Conservation (phyloP, 2,329 filamentous ascomycete species). For the Alternaria incomplexa region DNA sequence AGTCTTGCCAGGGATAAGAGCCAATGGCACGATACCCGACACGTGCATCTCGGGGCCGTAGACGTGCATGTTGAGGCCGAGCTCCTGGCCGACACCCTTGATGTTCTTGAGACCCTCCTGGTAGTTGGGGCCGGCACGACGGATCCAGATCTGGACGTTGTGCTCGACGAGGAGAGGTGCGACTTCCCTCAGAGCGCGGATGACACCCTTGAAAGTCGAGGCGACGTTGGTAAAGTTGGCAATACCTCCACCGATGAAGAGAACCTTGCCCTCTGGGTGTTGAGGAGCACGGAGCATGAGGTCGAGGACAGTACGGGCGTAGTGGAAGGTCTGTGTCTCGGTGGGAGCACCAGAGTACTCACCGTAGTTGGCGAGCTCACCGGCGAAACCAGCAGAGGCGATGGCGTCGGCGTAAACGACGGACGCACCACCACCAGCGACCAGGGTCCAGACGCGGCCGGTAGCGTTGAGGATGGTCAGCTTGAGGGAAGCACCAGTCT, state of each 20-base stretch:
- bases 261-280: slow-evolving; percentile 90
- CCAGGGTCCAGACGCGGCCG: slow-evolving; percentile 96
- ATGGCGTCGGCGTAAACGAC: slow-evolving; percentile 99
- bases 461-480: slow-evolving; percentile 91
- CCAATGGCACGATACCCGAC: slow-evolving; percentile 93
- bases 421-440: slow-evolving; percentile 98
- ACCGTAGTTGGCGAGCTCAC: slow-evolving; percentile 98
- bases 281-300: slow-evolving; percentile 92
- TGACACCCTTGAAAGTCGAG: slow-evolving; percentile 99
- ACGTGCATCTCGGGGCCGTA: slow-evolving; percentile 85
- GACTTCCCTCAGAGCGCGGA: slow-evolving; percentile 91
- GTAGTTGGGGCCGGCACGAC: slow-evolving; percentile 92
- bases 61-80: slow-evolving; percentile 94
- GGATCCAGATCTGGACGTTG: slow-evolving; percentile 98
- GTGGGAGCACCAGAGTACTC: slow-evolving; percentile 99
- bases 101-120: slow-evolving; percentile 99
- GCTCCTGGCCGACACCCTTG: slow-evolving; percentile 92
- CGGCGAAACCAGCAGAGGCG: slow-evolving; percentile 91
- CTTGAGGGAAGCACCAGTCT: slow-evolving; percentile 99
- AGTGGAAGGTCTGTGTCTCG: slow-evolving; percentile 99
- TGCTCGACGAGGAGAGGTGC: slow-evolving; percentile 87
- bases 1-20: slow-evolving; percentile 69
- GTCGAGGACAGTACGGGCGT: slow-evolving; percentile 94
- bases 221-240: slow-evolving; percentile 99
- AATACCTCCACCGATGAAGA: slow-evolving; percentile 99